Evolutionary conservation across 441 rosid species (phyloP).

Genomic region (Croton laevigatus): DNA sequence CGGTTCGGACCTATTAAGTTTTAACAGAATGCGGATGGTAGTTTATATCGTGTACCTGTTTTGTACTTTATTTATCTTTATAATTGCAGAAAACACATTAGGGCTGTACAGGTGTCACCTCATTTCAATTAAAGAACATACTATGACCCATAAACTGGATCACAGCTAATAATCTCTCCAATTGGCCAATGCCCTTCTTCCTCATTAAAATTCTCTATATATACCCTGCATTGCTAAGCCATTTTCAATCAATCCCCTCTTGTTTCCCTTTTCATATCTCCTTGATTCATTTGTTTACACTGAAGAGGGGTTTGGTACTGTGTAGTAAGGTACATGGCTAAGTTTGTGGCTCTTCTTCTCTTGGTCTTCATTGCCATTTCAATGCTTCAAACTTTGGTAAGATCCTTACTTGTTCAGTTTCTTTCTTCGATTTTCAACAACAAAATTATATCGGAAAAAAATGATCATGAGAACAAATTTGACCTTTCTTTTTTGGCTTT

Average conservation of each 20-base stretch:
- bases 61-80: too few species aligned
- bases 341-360: slow-evolving; percentile 35
- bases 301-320: slow-evolving; percentile 2
- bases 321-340: slow-evolving; percentile 36
- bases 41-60: too few species aligned
- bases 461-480: not conserved
- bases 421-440: not conserved
- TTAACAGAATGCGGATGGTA: too few species aligned
- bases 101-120: not conserved
- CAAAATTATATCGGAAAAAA: not conserved
- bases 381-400: slow-evolving; percentile 56
- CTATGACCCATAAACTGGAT: not conserved
- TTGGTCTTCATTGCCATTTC: slow-evolving; percentile 51
- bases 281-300: not conserved
- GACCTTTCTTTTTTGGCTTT: not conserved
- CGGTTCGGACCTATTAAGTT: too few species aligned
- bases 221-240: slow-evolving; percentile 8
- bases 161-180: not conserved
- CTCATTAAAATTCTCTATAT: slow-evolving; percentile 23
- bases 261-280: not conserved
- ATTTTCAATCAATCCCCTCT: slow-evolving; percentile 12
- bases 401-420: not conserved
- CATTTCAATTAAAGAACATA: not conserved
- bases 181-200: not conserved
- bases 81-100: not conserved